Percentiles rank a stretch among this genome's conserved stretches.
Evolutionary conservation across 1,139 yeast species (phyloP).

Genomic region (Taphrina wiesneri): DNA sequence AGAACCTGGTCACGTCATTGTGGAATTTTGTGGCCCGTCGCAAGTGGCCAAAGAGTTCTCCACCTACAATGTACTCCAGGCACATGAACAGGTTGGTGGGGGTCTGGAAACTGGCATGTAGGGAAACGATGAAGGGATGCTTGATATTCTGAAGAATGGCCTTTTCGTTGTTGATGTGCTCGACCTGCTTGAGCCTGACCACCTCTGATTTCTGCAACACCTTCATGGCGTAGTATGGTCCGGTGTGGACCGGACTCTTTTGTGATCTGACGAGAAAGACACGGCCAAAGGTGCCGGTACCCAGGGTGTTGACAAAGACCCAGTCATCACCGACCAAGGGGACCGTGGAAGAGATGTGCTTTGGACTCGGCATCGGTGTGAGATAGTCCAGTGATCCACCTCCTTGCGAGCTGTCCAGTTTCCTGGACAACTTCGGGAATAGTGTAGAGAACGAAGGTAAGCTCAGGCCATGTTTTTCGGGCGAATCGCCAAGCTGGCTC

Average conservation of each 20-base stretch:
- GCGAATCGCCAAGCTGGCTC: neutral
- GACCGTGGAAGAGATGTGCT: neutral
- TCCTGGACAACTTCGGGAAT: constrained; percentile 12
- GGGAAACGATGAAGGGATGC: constrained; percentile 87
- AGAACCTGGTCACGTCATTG: constrained; percentile 79
- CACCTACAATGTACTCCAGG: constrained; percentile 99
- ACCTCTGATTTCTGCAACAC: constrained; percentile 91
- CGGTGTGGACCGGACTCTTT: neutral
- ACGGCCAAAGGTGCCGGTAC: constrained; percentile 35
- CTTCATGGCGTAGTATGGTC: constrained; percentile 61
- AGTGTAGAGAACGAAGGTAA: constrained; percentile 23
- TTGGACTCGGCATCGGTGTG: neutral
- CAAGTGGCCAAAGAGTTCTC: constrained; percentile 99
- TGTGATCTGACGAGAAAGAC: constrained; percentile 31
- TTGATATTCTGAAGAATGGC: constrained; percentile 67
- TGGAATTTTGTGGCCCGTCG: constrained; percentile 84
- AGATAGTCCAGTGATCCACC: neutral
- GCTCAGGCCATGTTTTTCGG: constrained; percentile 1
- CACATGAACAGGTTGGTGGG: constrained; percentile 96
- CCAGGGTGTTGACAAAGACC: constrained; percentile 26
- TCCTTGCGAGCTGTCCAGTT: neutral
- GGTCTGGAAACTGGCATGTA: constrained; percentile 95
- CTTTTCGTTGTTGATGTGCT: constrained; percentile 92
- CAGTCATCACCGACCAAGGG: constrained; percentile 31
- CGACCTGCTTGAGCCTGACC: constrained; percentile 88